Percentiles rank a stretch among this genome's conserved stretches.
Conservation (phyloP, 495 filamentous ascomycete species). For the Stereocaulon alpinum region DNA sequence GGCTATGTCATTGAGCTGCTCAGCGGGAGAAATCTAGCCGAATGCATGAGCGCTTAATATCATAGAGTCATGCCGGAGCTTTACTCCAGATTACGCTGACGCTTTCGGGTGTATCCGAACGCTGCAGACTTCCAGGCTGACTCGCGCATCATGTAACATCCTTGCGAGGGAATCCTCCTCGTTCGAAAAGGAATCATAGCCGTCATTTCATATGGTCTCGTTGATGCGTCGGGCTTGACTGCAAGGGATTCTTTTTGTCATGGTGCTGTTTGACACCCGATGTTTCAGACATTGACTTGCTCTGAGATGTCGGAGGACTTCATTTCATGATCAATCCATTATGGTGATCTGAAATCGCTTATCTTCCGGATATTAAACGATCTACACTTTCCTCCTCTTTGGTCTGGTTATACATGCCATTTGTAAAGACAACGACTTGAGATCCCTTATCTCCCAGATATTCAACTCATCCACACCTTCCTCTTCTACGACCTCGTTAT, state of each 20-base stretch:
- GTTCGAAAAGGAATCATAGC: background rate
- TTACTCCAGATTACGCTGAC: too few relatives aligned
- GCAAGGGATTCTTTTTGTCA: background rate
- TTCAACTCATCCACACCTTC: background rate
- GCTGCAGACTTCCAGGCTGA: background rate
- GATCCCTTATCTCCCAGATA: too few relatives aligned
- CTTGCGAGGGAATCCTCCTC: too few relatives aligned
- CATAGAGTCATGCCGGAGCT: too few relatives aligned
- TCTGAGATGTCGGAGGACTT: background rate
- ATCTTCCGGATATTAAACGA: background rate
- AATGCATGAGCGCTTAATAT: too few relatives aligned
- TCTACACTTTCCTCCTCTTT: too few relatives aligned
- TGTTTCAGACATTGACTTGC: background rate
- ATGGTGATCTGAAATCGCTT: background rate
- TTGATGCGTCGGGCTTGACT: constrained; percentile 1
- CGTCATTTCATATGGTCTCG: background rate
- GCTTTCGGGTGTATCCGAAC: background rate
- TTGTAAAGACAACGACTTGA: background rate
- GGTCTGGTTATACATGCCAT: too few relatives aligned
- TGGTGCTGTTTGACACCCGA: background rate
- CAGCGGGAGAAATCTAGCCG: too few relatives aligned
- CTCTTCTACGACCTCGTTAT: background rate
- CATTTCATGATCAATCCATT: background rate
- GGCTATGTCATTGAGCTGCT: too few relatives aligned
- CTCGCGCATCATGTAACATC: too few relatives aligned